Evolutionary conservation across 805 yeast genomes (phyloP).

Genomic region (Saccharomycopsis sp.): DNA sequence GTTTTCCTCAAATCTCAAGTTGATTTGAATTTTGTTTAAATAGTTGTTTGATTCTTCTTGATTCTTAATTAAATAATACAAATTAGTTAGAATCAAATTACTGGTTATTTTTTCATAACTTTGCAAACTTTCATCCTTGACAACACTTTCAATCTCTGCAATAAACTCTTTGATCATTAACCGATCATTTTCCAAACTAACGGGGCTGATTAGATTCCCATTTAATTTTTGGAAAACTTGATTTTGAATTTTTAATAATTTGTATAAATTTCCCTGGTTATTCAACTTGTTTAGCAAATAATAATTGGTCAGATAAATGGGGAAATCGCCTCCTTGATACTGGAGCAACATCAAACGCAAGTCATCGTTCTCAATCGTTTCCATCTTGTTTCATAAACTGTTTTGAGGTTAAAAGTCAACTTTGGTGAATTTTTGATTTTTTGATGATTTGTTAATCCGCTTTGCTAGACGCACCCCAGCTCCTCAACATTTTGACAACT

Average conservation of each 20-base stretch:
- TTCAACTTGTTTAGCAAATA: neutral
- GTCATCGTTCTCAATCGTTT: too few species aligned
- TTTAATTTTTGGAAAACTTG: neutral
- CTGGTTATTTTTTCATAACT: conserved; percentile 2
- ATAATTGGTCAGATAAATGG: neutral
- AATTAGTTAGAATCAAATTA: conserved; percentile 5
- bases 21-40: conserved; percentile 1
- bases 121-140: neutral
- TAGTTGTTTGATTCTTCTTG: neutral
- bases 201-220: neutral
- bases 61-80: conserved; percentile 6
- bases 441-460: too few species aligned
- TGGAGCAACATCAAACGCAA: conserved; percentile 1
- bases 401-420: too few species aligned
- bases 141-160: neutral
- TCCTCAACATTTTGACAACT: too few species aligned
- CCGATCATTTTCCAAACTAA: neutral
- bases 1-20: neutral
- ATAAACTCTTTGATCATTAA: too few species aligned
- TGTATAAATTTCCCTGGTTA: neutral
- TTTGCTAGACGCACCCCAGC: too few species aligned
- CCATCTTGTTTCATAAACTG: too few species aligned
- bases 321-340: conserved; percentile 3
- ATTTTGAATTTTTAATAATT: neutral
- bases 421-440: too few species aligned